These are phyloP conservation scores for Phellopilus nigrolimitatus DNA, from an alignment of 1,284 basidiomycete species.

Conservation along the genomic window DNA sequence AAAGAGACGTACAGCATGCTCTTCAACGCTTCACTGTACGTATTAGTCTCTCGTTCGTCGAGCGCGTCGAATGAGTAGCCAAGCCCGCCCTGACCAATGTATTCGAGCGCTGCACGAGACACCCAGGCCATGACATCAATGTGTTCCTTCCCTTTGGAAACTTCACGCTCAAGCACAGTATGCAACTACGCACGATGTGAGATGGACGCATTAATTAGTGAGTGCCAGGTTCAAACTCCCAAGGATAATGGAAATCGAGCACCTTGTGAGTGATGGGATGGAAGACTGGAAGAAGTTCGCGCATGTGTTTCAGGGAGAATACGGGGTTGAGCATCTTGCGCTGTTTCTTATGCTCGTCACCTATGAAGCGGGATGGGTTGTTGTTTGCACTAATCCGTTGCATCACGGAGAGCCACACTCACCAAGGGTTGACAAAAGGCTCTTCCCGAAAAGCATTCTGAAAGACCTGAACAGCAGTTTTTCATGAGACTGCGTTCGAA, in stretches of 20 bases:
- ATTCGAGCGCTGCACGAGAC: constrained; percentile 19
- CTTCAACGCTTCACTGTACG: too few relatives aligned
- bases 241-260: too few relatives aligned
- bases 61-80: constrained; percentile 21
- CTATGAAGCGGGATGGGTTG: too few relatives aligned
- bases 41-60: constrained; percentile 3
- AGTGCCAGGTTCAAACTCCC: constrained; percentile 23
- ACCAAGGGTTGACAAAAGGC: too few relatives aligned
- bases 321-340: too few relatives aligned
- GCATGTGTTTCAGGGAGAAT: too few relatives aligned
- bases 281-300: too few relatives aligned
- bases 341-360: too few relatives aligned
- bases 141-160: constrained; percentile 6
- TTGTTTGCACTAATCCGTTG: too few relatives aligned
- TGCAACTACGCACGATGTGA: neutral
- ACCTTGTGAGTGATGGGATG: too few relatives aligned
- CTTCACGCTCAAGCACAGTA: neutral
- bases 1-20: too few relatives aligned
- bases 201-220: neutral
- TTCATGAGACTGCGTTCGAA: neutral
- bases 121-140: constrained; percentile 16
- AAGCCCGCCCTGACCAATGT: constrained; percentile 21
- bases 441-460: too few relatives aligned
- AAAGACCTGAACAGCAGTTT: constrained; percentile 19
- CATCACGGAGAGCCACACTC: constrained; percentile 23